Percentiles rank a stretch among this genome's conserved stretches.
These are phyloP conservation scores for Morella rubra DNA, from an alignment of 306 rosid species.

Conservation along the genomic window DNA sequence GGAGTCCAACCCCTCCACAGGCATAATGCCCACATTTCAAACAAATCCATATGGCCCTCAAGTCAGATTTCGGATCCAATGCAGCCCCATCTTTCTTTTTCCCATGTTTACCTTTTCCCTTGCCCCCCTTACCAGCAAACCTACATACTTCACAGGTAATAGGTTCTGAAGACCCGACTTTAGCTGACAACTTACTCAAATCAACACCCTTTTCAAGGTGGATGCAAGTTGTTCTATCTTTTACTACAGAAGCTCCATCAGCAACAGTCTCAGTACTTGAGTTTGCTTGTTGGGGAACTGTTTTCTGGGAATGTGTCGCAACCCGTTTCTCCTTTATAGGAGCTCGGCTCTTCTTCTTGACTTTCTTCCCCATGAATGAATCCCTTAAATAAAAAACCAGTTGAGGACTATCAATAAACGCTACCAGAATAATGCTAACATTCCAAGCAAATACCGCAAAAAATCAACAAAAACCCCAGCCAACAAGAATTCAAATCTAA, in stretches of 20 bases:
- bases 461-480: background rate
- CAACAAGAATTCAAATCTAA: background rate
- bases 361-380: conserved; percentile 83
- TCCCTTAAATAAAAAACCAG: conserved; percentile 41
- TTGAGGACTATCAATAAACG: conserved; percentile 27
- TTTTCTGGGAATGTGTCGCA: conserved; percentile 34
- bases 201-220: conserved; percentile 74
- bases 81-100: conserved; percentile 64
- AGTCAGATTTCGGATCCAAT: conserved; percentile 55
- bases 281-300: conserved; percentile 30
- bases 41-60: conserved; percentile 85
- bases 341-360: conserved; percentile 63
- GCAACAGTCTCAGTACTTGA: conserved; percentile 37
- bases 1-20: conserved; percentile 91
- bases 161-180: conserved; percentile 47
- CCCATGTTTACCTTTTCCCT: conserved; percentile 68
- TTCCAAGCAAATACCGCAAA: background rate
- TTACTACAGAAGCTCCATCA: conserved; percentile 42
- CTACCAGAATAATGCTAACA: conserved; percentile 16
- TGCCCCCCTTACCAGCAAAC: conserved; percentile 64
- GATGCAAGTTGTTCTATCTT: conserved; percentile 58
- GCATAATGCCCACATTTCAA: conserved; percentile 76
- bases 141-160: conserved; percentile 73
- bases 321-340: conserved; percentile 55
- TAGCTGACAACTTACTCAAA: conserved; percentile 50